Evolutionary conservation across 1,284 basidiomycete genomes (phyloP).

Genomic region (Gymnopus androsaceus): DNA sequence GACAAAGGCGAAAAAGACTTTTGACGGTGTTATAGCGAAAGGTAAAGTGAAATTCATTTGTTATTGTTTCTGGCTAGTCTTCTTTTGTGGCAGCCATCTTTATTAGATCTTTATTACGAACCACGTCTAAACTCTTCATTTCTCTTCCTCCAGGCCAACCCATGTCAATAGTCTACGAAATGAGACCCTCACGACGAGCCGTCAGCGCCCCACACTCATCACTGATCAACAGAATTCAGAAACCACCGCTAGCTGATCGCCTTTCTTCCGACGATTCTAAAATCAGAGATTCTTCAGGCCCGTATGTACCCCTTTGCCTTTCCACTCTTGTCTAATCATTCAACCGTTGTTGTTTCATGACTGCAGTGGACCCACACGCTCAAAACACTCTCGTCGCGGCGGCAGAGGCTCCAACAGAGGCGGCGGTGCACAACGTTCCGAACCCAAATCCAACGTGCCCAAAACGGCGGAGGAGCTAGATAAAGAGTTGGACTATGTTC

Average conservation of each 20-base stretch:
- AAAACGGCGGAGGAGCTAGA: conserved; percentile 86
- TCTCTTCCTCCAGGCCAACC: conserved; percentile 64
- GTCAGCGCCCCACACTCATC: conserved; percentile 51
- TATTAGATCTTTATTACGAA: neutral
- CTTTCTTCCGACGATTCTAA: conserved; percentile 47
- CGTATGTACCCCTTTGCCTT: conserved; percentile 30
- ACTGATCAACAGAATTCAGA: conserved; percentile 66
- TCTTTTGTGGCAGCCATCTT: conserved; percentile 3
- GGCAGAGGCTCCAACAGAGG: conserved; percentile 24
- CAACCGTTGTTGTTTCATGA: conserved; percentile 5
- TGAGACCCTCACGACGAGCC: conserved; percentile 40
- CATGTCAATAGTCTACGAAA: conserved; percentile 74
- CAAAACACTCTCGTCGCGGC: neutral
- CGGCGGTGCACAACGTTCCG: conserved; percentile 24
- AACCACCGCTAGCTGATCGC: conserved; percentile 60
- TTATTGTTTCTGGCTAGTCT: neutral
- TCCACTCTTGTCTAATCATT: neutral
- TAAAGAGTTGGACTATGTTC: conserved; percentile 88
- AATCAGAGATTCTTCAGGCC: conserved; percentile 27
- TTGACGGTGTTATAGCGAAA: conserved; percentile 89
- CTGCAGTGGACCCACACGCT: conserved; percentile 40
- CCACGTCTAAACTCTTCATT: conserved; percentile 4
- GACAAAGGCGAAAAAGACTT: conserved; percentile 81
- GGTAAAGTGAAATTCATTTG: conserved; percentile 51
- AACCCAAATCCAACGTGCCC: conserved; percentile 31